Base-by-base conservation (phyloP, 2,329 filamentous ascomycete genomes). In the Septoria petroselini region DNA sequence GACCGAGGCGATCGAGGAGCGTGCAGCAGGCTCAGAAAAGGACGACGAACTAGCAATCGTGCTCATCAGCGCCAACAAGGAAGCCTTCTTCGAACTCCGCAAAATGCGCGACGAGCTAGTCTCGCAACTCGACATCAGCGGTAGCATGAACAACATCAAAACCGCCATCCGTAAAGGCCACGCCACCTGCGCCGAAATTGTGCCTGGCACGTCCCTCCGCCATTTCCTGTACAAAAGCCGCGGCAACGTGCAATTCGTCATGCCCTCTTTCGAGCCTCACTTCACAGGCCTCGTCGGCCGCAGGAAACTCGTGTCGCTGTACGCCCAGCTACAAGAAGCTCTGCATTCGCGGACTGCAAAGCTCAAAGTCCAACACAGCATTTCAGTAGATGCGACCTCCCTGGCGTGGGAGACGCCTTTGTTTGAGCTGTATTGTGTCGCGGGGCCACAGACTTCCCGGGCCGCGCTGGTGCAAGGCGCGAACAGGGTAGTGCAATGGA, bases 211-310 rank as follows among this genome's bases (percentile, higher is more conserved):
- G 12, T 83, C 86, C 25, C 74, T 97, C 44, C 84, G 86, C 59
- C 93, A 98, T 73, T 98, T 97, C 65, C 72, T 98, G 14, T 98
- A 95, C 77, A 98, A 97, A 70, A 95, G 88, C 12, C 82, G 88
- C 52, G 84, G 85, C 15, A 95, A 98, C 62, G 93, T 98, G 21
- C 94, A 98, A 68, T 98, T 96, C 69, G 86, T 83, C 59, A 95
- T 95, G 88, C 86, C 91, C 1, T 83, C 87, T 0, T 85, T 89
- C 53, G 76, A 82, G 7, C 85, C 88, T 0, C 74, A 83, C 49
- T 93, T 93, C 63, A 69, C 68, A 17, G 57, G 54, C 7, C n/a
- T 58, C 14, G 59, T 68, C 3, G 57, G 61, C 0, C 53, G 59
- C 25, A 50, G 68, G 12, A 82, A 80, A 50, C 76, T 96, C 23